These are phyloP conservation scores for Conoideocrella luteorostrata DNA, from an alignment of 2,329 filamentous ascomycete species.

Conservation along the genomic window DNA sequence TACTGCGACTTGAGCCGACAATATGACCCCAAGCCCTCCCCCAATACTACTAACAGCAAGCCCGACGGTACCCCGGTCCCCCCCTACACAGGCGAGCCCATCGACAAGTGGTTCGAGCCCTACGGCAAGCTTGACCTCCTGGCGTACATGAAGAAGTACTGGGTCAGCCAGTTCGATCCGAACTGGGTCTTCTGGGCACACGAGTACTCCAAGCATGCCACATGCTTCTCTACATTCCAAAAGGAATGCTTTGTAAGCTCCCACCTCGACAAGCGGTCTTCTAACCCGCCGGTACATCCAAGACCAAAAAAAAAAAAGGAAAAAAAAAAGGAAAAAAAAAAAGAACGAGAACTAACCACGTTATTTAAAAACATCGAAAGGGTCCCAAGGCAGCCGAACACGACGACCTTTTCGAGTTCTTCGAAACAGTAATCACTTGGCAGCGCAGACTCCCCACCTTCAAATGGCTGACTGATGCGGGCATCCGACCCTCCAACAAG, in stretches of 20 bases:
- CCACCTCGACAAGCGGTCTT: too few relatives aligned
- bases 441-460: conserved; percentile 54
- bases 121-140: conserved; percentile 55
- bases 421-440: conserved; percentile 52
- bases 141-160: conserved; percentile 59
- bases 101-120: conserved; percentile 51
- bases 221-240: conserved; percentile 62
- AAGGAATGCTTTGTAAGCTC: conserved; percentile 48
- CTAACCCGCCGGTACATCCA: too few relatives aligned
- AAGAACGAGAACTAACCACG: too few relatives aligned
- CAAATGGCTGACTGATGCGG: conserved; percentile 47
- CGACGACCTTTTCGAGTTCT: conserved; percentile 57
- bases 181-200: conserved; percentile 60
- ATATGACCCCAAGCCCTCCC: conserved; percentile 54
- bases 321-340: too few relatives aligned
- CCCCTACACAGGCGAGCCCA: conserved; percentile 50
- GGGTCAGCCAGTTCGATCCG: conserved; percentile 50
- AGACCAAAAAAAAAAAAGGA: too few relatives aligned
- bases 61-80: conserved; percentile 46
- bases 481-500: conserved; percentile 51
- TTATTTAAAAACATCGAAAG: conserved; percentile 11
- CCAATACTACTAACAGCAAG: conserved; percentile 56
- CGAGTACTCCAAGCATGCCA: conserved; percentile 63
- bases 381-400: conserved; percentile 49
- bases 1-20: conserved; percentile 61